phyloP scores from a whole-genome alignment of 75 land plant genomes.

The Sequoia sempervirens region DNA sequence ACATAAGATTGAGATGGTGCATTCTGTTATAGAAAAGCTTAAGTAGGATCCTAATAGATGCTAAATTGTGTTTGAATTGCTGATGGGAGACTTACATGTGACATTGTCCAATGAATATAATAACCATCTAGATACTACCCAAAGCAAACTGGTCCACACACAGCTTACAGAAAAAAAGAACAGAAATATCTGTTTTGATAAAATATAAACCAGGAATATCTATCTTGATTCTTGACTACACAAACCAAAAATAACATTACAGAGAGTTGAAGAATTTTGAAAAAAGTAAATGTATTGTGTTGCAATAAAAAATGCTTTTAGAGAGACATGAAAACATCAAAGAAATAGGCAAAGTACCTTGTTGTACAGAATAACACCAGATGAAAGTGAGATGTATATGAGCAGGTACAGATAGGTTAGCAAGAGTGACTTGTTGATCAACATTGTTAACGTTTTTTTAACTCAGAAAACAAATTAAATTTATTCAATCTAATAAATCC shows the following conservation, averaged over 20 bases:
- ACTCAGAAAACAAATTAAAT: conserved; percentile 22
- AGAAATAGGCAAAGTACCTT: conserved; percentile 40
- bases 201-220: neutral
- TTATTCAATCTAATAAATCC: neutral
- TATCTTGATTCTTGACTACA: neutral
- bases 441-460: neutral
- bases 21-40: neutral
- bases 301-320: neutral
- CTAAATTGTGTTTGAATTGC: neutral
- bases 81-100: neutral
- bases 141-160: neutral
- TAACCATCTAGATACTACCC: neutral
- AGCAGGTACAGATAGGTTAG: conserved; percentile 78
- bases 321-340: neutral
- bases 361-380: conserved; percentile 87
- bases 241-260: neutral
- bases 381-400: conserved; percentile 83
- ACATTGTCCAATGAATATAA: neutral
- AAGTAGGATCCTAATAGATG: neutral
- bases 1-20: neutral
- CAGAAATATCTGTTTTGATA: neutral
- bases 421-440: conserved; percentile 60
- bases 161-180: neutral
- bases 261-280: neutral
- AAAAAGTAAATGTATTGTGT: neutral